Conservation (phyloP, 306 rosid species). For the Vigna unguiculata region DNA sequence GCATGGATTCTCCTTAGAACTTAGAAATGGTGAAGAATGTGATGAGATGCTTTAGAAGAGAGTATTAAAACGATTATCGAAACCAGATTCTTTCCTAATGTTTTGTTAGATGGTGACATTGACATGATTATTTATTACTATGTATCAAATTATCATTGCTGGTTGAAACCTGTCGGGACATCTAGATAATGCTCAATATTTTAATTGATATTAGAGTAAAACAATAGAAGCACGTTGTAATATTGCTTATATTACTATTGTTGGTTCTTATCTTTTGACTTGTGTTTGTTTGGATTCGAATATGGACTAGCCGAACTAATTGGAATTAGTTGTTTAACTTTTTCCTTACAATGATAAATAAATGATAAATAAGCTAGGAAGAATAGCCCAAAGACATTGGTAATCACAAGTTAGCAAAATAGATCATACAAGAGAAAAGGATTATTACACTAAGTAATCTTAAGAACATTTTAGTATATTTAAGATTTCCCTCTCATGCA, state of each 20-base stretch:
- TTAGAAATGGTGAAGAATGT: slow-evolving; percentile 3
- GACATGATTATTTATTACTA: background rate
- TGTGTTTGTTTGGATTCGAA: background rate
- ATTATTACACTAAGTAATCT: background rate
- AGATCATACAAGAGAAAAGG: background rate
- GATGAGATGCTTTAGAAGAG: slow-evolving; percentile 1
- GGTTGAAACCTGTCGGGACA: background rate
- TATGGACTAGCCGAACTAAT: background rate
- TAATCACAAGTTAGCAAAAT: background rate
- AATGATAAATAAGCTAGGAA: background rate
- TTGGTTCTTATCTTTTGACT: background rate
- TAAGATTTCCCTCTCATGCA: background rate
- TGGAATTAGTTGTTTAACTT: slow-evolving; percentile 15
- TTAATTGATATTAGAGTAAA: background rate
- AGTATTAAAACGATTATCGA: background rate
- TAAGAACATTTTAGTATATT: background rate
- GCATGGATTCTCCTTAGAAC: background rate
- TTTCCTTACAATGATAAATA: background rate
- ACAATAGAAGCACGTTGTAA: background rate
- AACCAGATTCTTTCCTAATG: background rate
- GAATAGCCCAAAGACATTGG: background rate
- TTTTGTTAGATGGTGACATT: background rate
- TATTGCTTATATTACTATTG: background rate
- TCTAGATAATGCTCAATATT: background rate
- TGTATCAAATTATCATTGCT: background rate